phyloP scores from a whole-genome alignment of 176 grass and related monocot species.

The Triticum timopheevii region DNA sequence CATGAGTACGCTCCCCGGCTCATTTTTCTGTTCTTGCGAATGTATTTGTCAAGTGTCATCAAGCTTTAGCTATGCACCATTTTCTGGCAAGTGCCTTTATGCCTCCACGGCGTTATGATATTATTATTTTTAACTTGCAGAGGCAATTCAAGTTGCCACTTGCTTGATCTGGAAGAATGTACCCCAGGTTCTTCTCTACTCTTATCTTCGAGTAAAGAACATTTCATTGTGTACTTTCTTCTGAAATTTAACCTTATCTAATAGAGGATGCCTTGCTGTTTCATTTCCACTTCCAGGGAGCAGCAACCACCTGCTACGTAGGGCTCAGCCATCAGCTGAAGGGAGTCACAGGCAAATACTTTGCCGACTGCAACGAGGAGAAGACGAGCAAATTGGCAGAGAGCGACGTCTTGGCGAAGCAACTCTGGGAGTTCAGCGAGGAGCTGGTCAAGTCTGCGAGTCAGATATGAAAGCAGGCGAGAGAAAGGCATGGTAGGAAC shows the following conservation, averaged over 20 bases:
- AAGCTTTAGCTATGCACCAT: neutral
- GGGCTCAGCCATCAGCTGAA: constrained; percentile 57
- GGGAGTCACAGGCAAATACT: constrained; percentile 79
- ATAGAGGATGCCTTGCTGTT: neutral
- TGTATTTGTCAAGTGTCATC: neutral
- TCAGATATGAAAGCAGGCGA: constrained; percentile 32
- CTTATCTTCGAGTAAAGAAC: neutral
- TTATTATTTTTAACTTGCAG: constrained; percentile 43
- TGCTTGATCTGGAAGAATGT: constrained; percentile 83
- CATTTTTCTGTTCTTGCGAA: neutral
- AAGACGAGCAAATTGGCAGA: constrained; percentile 17
- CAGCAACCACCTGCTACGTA: constrained; percentile 80
- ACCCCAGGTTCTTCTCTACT: constrained; percentile 51
- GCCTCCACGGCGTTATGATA: neutral
- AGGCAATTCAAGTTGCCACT: constrained; percentile 48
- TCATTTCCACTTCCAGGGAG: constrained; percentile 55
- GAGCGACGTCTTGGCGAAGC: constrained; percentile 50
- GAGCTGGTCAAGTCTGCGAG: constrained; percentile 59
- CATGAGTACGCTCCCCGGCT: constrained; percentile 50
- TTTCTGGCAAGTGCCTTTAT: neutral
- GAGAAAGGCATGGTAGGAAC: constrained; percentile 19
- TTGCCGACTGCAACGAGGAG: constrained; percentile 75
- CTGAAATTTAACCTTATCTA: neutral
- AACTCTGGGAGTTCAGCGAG: constrained; percentile 77
- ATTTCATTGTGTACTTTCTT: neutral